Conservation (phyloP, 345 rosid species). For the Rubroshorea leprosula region DNA sequence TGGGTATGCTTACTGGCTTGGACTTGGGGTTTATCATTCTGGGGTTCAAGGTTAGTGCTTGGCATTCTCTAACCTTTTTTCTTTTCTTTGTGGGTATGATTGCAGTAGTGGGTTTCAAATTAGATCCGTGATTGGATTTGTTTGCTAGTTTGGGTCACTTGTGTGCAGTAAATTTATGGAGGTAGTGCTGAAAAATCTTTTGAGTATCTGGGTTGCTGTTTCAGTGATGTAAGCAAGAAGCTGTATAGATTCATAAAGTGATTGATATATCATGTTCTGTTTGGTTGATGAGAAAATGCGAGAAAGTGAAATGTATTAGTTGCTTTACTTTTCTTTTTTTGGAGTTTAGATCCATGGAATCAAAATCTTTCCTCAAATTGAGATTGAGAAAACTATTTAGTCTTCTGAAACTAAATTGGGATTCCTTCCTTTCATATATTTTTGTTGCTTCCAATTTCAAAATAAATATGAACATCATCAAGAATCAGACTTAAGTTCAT, state of each 20-base stretch:
- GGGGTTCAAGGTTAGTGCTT: constrained; percentile 84
- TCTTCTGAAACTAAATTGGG: neutral
- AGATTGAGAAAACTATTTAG: neutral
- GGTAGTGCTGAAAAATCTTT: no score
- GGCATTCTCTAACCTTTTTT: neutral
- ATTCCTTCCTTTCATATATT: no score
- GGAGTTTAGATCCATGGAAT: constrained; percentile 4
- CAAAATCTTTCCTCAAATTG: neutral
- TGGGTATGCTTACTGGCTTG: constrained; percentile 97
- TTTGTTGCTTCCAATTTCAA: no score
- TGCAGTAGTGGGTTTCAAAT: neutral
- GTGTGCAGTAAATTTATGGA: neutral
- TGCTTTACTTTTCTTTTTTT: no score
- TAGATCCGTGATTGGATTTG: neutral
- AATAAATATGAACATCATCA: no score
- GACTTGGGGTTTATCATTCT: constrained; percentile 95
- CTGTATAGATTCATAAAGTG: neutral
- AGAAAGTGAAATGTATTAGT: neutral
- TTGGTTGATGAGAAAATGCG: neutral
- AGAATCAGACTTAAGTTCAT: neutral
- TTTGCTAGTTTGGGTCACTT: neutral
- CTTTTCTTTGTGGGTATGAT: neutral
- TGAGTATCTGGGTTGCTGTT: neutral
- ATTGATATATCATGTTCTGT: neutral
- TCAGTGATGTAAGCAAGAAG: neutral